phyloP scores from a whole-genome alignment of 805 yeast genomes.

The Yarrowia sp. region DNA sequence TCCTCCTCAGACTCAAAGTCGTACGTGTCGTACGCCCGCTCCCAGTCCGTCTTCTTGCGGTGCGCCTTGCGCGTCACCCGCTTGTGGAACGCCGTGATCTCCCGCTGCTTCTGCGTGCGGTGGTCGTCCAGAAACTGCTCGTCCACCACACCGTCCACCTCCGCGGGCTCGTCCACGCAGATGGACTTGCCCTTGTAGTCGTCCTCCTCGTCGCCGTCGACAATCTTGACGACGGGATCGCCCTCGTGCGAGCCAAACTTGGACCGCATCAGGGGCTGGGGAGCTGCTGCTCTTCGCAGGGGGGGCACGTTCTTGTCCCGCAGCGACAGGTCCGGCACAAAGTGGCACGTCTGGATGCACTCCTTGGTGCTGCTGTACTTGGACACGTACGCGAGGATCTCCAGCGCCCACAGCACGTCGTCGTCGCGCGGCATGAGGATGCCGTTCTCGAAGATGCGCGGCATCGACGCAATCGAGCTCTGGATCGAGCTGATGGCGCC shows the following conservation, averaged over 20 bases:
- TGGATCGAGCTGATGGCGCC: constrained; percentile 19
- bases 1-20: constrained; percentile 40
- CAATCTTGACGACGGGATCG: constrained; percentile 27
- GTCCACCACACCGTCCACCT: constrained; percentile 13
- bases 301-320: constrained; percentile 37
- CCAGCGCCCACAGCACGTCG: constrained; percentile 91
- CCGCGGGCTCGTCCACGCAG: constrained; percentile 24
- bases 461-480: constrained; percentile 34
- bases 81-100: constrained; percentile 17
- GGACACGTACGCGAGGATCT: constrained; percentile 86
- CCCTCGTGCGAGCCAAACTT: constrained; percentile 18
- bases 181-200: constrained; percentile 27
- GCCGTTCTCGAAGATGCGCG: constrained; percentile 61
- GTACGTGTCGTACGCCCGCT: constrained; percentile 36
- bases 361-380: constrained; percentile 81
- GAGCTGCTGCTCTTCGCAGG: constrained; percentile 28
- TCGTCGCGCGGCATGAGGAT: constrained; percentile 86
- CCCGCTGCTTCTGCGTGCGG: constrained; percentile 23
- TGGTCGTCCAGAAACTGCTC: constrained; percentile 22
- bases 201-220: constrained; percentile 30
- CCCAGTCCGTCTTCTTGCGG: constrained; percentile 20
- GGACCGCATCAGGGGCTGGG: constrained; percentile 24
- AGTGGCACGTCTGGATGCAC: constrained; percentile 67
- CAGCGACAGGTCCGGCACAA: constrained; percentile 65
- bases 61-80: constrained; percentile 16